A percentile compares a stretch with the other conserved stretches of the same genome.
Conservation (phyloP, 83 land plant species). For the Thuja plicata region DNA sequence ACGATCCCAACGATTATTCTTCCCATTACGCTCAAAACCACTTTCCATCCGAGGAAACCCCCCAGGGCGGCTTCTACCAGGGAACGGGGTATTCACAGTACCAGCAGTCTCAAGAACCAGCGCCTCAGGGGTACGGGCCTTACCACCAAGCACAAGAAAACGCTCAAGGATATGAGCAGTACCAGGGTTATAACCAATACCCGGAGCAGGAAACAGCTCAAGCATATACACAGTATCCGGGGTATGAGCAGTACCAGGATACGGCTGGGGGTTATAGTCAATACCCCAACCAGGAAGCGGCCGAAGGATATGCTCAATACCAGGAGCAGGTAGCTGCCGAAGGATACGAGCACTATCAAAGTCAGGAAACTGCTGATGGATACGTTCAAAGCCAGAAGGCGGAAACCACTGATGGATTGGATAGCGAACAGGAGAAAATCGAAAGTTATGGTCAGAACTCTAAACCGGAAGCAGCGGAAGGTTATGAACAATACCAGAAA, state of each 20-base stretch:
- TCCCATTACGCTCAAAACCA: background rate
- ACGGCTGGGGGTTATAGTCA: background rate
- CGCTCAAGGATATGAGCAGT: background rate
- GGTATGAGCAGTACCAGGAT: background rate
- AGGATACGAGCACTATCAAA: background rate
- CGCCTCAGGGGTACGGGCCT: background rate
- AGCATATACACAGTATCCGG: constrained; percentile 1
- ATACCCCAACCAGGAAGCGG: background rate
- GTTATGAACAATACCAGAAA: background rate
- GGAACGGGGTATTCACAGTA: background rate
- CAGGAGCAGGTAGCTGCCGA: background rate
- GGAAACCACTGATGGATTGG: background rate
- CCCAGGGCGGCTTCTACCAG: constrained; percentile 4
- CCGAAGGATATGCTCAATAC: background rate
- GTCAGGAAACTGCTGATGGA: background rate
- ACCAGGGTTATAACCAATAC: background rate
- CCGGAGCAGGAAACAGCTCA: background rate
- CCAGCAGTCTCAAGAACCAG: background rate
- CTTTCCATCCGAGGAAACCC: background rate
- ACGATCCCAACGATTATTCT: background rate
- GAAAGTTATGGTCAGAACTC: background rate
- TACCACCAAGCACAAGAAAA: background rate
- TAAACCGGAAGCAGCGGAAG: background rate
- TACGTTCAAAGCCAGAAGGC: background rate
- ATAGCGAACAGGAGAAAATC: background rate